A percentile compares a stretch with the other conserved stretches of the same genome.
Evolutionary conservation across 805 yeast genomes (phyloP).

Genomic region (Saccharomycopsis fermentans): DNA sequence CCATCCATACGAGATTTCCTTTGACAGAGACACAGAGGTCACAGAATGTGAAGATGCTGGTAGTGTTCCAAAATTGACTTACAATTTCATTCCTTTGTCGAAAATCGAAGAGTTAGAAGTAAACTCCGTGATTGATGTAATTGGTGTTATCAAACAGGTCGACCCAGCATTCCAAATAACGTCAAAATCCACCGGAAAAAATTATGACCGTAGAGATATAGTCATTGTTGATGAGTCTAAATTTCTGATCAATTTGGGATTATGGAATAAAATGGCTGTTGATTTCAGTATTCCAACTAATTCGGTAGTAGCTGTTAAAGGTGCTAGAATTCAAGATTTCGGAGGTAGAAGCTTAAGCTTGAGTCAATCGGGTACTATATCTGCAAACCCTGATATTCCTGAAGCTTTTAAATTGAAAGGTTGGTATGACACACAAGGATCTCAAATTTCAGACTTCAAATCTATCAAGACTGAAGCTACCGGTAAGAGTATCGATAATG

Average conservation of each 20-base stretch:
- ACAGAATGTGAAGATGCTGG: slow-evolving; percentile 50
- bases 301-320: slow-evolving; percentile 84
- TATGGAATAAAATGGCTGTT: slow-evolving; percentile 85
- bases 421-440: slow-evolving; percentile 85
- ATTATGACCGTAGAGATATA: slow-evolving; percentile 86
- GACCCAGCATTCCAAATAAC: slow-evolving; percentile 68
- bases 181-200: slow-evolving; percentile 80
- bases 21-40: slow-evolving; percentile 71
- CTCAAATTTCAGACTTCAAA: slow-evolving; percentile 40
- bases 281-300: slow-evolving; percentile 68
- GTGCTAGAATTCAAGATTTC: slow-evolving; percentile 81
- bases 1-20: slow-evolving; percentile 79
- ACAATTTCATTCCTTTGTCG: slow-evolving; percentile 62
- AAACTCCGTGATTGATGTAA: slow-evolving; percentile 69
- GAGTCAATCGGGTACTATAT: slow-evolving; percentile 65
- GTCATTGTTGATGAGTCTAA: slow-evolving; percentile 78
- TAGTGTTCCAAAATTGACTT: slow-evolving; percentile 71
- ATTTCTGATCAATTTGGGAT: slow-evolving; percentile 63
- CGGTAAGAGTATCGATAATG: slow-evolving; percentile 29
- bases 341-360: slow-evolving; percentile 77
- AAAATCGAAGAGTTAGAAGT: slow-evolving; percentile 58
- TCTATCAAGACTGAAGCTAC: slow-evolving; percentile 46
- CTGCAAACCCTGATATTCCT: slow-evolving; percentile 77
- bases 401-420: slow-evolving; percentile 86
- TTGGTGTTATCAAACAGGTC: slow-evolving; percentile 76